These are phyloP conservation scores for Pestalotiopsis fici DNA, from an alignment of 2,329 filamentous ascomycete species.

Conservation along the genomic window DNA sequence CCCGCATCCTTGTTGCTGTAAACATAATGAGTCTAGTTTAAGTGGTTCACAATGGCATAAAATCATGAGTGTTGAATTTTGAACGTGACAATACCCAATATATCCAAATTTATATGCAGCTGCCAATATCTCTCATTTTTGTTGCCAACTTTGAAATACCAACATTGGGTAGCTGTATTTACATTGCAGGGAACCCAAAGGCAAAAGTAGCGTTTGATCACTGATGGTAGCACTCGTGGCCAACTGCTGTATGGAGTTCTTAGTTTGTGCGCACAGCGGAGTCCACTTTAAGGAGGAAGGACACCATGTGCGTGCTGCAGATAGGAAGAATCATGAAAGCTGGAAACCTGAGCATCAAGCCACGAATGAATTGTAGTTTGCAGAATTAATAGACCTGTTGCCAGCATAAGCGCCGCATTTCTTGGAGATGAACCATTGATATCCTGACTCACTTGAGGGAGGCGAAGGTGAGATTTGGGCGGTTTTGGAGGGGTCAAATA, in stretches of 20 bases:
- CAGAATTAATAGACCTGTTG: background rate
- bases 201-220: background rate
- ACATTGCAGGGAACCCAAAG: too few species aligned
- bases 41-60: background rate
- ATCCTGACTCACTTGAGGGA: background rate
- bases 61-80: background rate
- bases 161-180: too few species aligned
- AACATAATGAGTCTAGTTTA: background rate
- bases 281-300: too few species aligned
- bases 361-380: background rate
- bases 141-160: too few species aligned
- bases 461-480: background rate
- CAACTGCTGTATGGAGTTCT: too few species aligned
- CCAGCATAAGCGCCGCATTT: background rate
- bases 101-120: too few species aligned
- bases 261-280: too few species aligned
- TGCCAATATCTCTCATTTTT: too few species aligned
- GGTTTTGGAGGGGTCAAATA: conserved; percentile 2
- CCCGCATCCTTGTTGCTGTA: background rate
- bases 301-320: background rate
- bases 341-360: too few species aligned
- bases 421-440: background rate
- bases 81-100: too few species aligned
- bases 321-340: background rate
- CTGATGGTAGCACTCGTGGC: background rate